Evolutionary conservation across 345 rosid species (phyloP).

Genomic region (Boechera retrofracta): DNA sequence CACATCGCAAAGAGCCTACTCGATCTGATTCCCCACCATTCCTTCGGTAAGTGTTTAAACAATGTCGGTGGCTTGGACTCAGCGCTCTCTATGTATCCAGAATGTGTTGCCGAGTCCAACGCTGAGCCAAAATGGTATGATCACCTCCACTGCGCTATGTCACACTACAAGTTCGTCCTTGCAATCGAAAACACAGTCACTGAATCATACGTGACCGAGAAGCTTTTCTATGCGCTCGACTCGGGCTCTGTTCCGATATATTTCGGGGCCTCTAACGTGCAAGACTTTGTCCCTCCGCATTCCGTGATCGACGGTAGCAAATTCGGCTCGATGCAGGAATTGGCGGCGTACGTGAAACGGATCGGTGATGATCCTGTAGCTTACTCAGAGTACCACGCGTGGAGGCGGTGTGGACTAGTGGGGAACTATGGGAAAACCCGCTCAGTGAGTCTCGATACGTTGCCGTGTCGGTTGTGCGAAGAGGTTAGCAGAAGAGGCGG

Average conservation of each 20-base stretch:
- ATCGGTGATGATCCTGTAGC: constrained; percentile 76
- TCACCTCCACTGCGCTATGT: constrained; percentile 93
- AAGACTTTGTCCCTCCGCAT: constrained; percentile 83
- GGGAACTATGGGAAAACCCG: constrained; percentile 73
- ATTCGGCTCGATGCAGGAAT: constrained; percentile 65
- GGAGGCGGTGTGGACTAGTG: constrained; percentile 89
- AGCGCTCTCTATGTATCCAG: constrained; percentile 80
- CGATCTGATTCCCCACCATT: constrained; percentile 72
- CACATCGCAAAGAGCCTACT: constrained; percentile 68
- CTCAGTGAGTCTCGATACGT: constrained; percentile 72
- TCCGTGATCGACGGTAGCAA: constrained; percentile 84
- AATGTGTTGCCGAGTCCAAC: constrained; percentile 59
- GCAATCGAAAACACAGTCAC: constrained; percentile 88
- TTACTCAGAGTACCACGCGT: constrained; percentile 88
- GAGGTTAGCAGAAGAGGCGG: constrained; percentile 78
- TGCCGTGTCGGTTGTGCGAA: constrained; percentile 91
- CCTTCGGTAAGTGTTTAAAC: constrained; percentile 95
- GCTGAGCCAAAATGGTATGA: constrained; percentile 80
- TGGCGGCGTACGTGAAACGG: constrained; percentile 68
- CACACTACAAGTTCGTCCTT: constrained; percentile 91
- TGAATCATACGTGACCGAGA: constrained; percentile 91
- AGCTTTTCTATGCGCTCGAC: constrained; percentile 88
- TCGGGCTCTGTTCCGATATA: constrained; percentile 87
- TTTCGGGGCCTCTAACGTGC: constrained; percentile 88
- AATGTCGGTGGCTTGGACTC: constrained; percentile 74